Evolutionary conservation across 345 rosid species (phyloP).

Genomic region (Citrus glauca): DNA sequence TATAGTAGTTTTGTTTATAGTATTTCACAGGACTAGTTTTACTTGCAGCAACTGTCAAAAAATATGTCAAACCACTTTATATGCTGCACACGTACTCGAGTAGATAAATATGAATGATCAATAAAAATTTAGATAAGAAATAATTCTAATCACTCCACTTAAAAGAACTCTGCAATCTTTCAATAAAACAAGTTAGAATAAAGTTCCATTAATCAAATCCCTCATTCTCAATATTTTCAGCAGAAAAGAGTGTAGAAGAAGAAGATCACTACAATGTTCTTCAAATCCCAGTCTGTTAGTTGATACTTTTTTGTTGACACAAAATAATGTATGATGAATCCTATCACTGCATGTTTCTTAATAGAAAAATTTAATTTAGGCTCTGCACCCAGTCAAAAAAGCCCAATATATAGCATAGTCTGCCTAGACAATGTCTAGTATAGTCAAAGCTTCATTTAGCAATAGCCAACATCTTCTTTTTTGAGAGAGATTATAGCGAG

Average conservation of each 20-base stretch:
- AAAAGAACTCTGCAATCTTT: neutral
- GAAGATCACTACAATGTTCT: neutral
- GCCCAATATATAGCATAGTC: neutral
- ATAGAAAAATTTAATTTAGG: neutral
- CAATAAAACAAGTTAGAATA: neutral
- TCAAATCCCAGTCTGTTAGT: neutral
- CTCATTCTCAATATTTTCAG: neutral
- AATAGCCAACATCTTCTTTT: neutral
- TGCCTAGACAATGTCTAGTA: neutral
- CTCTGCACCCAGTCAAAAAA: neutral
- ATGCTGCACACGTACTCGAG: neutral
- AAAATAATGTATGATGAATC: neutral
- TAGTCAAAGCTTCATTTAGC: neutral
- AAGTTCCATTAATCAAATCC: neutral
- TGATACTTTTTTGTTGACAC: neutral
- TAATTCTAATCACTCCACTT: neutral
- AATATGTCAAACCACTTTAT: neutral
- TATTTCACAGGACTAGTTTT: neutral
- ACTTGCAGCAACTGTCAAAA: neutral
- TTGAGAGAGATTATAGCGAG: no score
- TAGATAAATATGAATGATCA: neutral
- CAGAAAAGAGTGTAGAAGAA: neutral
- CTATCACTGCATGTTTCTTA: neutral
- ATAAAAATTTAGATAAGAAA: neutral
- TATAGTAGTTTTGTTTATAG: neutral